phyloP scores from a whole-genome alignment of 768 basidiomycete genomes.

The Gloeophyllum trabeum region DNA sequence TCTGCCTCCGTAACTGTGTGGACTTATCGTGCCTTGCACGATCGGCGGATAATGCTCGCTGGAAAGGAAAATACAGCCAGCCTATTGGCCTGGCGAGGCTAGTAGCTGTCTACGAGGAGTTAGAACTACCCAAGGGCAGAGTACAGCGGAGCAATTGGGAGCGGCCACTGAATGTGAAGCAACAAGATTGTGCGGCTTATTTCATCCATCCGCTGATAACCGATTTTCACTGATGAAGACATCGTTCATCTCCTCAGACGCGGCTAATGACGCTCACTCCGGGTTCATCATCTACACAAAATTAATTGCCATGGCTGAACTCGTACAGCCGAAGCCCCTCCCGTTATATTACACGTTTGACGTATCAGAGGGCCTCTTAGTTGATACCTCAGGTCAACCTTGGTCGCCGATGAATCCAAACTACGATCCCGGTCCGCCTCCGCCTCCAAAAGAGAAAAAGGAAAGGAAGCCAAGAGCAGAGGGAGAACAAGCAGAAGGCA shows the following conservation, averaged over 20 bases:
- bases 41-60: conserved; percentile 55
- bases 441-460: conserved; percentile 29
- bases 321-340: conserved; percentile 22
- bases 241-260: conserved; percentile 42
- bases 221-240: conserved; percentile 9
- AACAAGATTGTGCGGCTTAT: conserved; percentile 47
- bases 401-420: conserved; percentile 55
- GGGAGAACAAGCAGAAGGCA: background rate
- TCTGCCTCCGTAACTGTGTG: conserved; percentile 38
- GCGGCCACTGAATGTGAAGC: conserved; percentile 24
- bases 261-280: conserved; percentile 61
- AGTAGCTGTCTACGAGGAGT: conserved; percentile 46
- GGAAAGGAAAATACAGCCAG: conserved; percentile 59
- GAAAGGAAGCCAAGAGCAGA: background rate
- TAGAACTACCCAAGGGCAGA: conserved; percentile 43
- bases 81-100: conserved; percentile 57
- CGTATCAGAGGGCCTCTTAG: conserved; percentile 31
- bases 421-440: conserved; percentile 65
- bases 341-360: conserved; percentile 48
- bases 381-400: conserved; percentile 19
- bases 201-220: conserved; percentile 1
- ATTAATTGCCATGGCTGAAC: conserved; percentile 30
- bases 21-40: conserved; percentile 63
- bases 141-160: conserved; percentile 69
- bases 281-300: conserved; percentile 41